Conservation (phyloP, 352 stramenopile species). For the Globisporangium solare region DNA sequence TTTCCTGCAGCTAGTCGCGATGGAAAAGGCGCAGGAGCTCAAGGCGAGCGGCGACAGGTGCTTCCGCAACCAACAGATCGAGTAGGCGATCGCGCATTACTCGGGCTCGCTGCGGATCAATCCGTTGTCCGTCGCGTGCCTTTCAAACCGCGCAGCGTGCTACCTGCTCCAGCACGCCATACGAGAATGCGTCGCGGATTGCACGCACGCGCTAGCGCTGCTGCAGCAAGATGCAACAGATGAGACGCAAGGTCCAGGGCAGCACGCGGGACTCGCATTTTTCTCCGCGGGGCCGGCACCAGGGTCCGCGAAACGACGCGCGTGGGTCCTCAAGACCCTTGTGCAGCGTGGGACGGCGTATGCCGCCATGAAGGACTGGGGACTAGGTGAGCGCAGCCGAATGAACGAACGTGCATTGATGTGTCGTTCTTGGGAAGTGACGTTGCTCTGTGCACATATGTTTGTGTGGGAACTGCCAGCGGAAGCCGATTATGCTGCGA, state of each 20-base stretch:
- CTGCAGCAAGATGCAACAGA: constrained; percentile 34
- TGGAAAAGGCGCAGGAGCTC: constrained; percentile 49
- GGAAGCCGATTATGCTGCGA: constrained; percentile 47
- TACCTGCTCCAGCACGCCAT: constrained; percentile 49
- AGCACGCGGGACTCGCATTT: constrained; percentile 34
- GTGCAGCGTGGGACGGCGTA: constrained; percentile 58
- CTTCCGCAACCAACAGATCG: constrained; percentile 34
- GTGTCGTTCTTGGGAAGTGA: too few relatives aligned
- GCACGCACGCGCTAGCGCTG: constrained; percentile 42
- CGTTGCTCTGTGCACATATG: not conserved
- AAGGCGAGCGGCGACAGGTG: constrained; percentile 47
- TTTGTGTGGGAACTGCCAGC: constrained; percentile 21
- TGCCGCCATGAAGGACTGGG: constrained; percentile 26
- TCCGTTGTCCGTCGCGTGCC: constrained; percentile 54
- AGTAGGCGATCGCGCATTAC: constrained; percentile 47
- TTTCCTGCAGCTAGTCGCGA: constrained; percentile 51
- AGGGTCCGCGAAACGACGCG: constrained; percentile 49
- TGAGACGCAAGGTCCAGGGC: not conserved
- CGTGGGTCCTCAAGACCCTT: constrained; percentile 75
- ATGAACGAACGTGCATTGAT: too few relatives aligned
- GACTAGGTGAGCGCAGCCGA: constrained; percentile 27
- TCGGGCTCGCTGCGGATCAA: constrained; percentile 51
- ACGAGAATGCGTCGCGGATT: constrained; percentile 56
- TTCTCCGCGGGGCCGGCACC: constrained; percentile 49
- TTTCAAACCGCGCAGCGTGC: constrained; percentile 75